A percentile compares a stretch with the other conserved stretches of the same genome.
These are phyloP conservation scores for Chrysosporium queenslandicum DNA, from an alignment of 2,329 filamentous ascomycete species.

Conservation along the genomic window DNA sequence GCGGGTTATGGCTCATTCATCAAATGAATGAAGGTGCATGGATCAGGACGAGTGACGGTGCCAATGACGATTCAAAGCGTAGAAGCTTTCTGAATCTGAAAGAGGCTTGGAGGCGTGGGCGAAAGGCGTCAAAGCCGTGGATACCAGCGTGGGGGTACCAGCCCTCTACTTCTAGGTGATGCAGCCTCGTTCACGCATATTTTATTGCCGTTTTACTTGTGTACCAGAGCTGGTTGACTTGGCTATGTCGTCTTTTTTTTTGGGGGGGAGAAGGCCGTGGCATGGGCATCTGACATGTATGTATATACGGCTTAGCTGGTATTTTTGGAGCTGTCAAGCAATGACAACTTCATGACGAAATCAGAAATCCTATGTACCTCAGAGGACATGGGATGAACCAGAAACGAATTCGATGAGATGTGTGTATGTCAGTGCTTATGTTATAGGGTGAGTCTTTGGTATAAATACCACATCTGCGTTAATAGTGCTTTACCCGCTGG, in stretches of 20 bases:
- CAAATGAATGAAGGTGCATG: background rate
- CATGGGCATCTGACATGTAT: background rate
- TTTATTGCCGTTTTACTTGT: background rate
- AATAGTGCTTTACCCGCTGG: too few species aligned
- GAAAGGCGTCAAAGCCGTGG: conserved; percentile 9
- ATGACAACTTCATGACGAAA: too few species aligned
- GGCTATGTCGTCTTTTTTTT: background rate
- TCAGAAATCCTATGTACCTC: too few species aligned
- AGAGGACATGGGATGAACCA: too few species aligned
- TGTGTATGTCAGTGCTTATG: too few species aligned
- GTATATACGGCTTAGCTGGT: background rate
- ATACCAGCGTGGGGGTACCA: conserved; percentile 15
- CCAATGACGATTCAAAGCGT: background rate
- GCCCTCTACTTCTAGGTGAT: conserved; percentile 11
- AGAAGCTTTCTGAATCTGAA: background rate
- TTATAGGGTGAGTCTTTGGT: too few species aligned
- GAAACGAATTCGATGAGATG: too few species aligned
- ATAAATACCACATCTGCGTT: too few species aligned
- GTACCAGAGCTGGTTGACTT: background rate
- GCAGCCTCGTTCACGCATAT: background rate
- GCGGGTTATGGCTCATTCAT: background rate
- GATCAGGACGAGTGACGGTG: background rate
- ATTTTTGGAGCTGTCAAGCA: too few species aligned
- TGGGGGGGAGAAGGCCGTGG: too few species aligned
- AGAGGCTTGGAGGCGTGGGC: conserved; percentile 1